These are phyloP conservation scores for Eucalyptus cloeziana DNA, from an alignment of 345 rosid genomes.

Conservation along the genomic window DNA sequence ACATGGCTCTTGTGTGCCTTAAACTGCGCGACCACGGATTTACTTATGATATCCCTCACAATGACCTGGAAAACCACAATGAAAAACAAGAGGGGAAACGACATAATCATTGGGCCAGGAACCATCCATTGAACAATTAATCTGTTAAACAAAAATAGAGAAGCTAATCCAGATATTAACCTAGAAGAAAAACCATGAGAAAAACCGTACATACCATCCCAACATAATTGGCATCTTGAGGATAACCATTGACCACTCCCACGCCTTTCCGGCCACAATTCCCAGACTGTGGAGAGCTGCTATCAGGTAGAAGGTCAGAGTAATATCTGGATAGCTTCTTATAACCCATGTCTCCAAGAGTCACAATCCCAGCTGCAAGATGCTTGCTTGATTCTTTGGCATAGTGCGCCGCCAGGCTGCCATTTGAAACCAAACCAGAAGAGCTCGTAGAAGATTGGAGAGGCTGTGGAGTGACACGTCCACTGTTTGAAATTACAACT, in stretches of 20 bases:
- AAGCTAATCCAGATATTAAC: not conserved
- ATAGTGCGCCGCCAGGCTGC: slow-evolving; percentile 53
- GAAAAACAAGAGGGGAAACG: not conserved
- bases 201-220: slow-evolving; percentile 58
- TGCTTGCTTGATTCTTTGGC: slow-evolving; percentile 93
- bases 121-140: not conserved
- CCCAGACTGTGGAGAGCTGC: slow-evolving; percentile 25
- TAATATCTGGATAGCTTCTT: slow-evolving; percentile 59
- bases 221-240: slow-evolving; percentile 49
- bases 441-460: slow-evolving; percentile 38
- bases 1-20: slow-evolving; percentile 90
- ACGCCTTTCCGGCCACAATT: slow-evolving; percentile 45
- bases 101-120: not conserved
- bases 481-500: slow-evolving; percentile 29
- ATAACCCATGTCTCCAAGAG: slow-evolving; percentile 78
- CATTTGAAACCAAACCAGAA: slow-evolving; percentile 35
- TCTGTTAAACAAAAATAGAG: not conserved
- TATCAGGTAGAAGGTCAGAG: slow-evolving; percentile 67
- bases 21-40: slow-evolving; percentile 63
- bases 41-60: slow-evolving; percentile 66
- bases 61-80: slow-evolving; percentile 48
- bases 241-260: slow-evolving; percentile 40
- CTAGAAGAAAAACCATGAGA: not conserved
- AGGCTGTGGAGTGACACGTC: slow-evolving; percentile 56
- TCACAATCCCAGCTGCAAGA: slow-evolving; percentile 79